Base-by-base conservation (phyloP, 805 yeast species). In the Saccharomyces kudriavzevii region DNA sequence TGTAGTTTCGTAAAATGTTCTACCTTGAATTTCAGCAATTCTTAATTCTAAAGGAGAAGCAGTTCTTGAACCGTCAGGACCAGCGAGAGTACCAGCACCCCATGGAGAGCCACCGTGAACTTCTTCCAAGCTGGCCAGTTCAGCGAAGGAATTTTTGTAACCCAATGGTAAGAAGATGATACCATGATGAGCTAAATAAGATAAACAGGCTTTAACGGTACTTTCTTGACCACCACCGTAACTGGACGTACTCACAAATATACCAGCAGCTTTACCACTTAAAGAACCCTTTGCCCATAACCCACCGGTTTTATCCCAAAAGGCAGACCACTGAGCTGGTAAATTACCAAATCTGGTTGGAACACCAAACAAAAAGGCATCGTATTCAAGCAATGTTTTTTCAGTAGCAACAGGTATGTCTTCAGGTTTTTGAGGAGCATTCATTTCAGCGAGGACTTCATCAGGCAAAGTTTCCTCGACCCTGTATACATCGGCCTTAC, bases 31-130 rank as follows among this genome's bases (percentile, higher is more conserved):
- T 50, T 68, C 65, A 31, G 90, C 92, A 56, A 87, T 69, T 61
- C 78, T 77, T 67, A 79, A 73, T 70, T 89, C 96, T 54, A 85
- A 73, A 20, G 73, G 77, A 48, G 83, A 62, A 30, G 91, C 86
- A 61, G 74, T 73, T 74, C 95, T 81, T 5, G 87, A 80, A 51
- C 96, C 96, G 65, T 86, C 94, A 50, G 78, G 77, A 51, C 83
- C 88, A 24, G 96, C 91, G 62, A 78, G 75, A 47, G 88, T 74
- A 62, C 96, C 96, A 46, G 96, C 87, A 67, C 96, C 96, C 90
- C 91, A 89, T 49, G 96, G 81, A 25, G 91, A 82, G 54, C 87
- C 87, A 60, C 96, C 96, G 66, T 86, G 95, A 50, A 82, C 77
- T 72, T 87, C 89, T 4, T 77, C 79, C 43, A 84, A 62, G 70